Evolutionary conservation across 768 basidiomycete genomes (phyloP).

Genomic region (Auricularia sp.): DNA sequence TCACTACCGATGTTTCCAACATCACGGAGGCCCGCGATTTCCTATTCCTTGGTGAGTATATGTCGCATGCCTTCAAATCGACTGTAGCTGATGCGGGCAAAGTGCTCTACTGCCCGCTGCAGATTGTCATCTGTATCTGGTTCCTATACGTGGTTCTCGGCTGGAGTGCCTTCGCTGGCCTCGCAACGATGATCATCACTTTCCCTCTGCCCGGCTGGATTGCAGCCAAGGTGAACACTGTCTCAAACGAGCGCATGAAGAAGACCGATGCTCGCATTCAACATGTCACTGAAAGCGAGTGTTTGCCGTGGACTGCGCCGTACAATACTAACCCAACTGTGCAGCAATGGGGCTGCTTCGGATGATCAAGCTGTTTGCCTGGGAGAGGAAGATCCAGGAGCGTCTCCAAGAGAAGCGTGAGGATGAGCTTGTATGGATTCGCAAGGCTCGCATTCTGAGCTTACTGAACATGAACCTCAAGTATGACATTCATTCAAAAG

Average conservation of each 20-base stretch:
- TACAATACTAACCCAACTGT: conserved; percentile 2
- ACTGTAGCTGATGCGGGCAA: not conserved
- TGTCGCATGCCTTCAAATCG: not conserved
- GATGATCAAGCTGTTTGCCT: conserved; percentile 62
- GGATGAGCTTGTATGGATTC: conserved; percentile 46
- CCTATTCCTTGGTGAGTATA: conserved; percentile 14
- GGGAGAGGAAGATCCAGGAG: conserved; percentile 37
- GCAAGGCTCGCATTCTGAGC: conserved; percentile 41
- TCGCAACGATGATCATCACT: conserved; percentile 39
- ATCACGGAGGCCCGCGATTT: conserved; percentile 29
- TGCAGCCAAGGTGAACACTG: conserved; percentile 34
- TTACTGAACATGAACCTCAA: conserved; percentile 35
- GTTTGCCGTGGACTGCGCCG: conserved; percentile 9
- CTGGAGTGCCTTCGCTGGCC: conserved; percentile 43
- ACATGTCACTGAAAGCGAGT: conserved; percentile 47
- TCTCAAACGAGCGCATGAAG: conserved; percentile 42
- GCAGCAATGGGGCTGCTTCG: conserved; percentile 46
- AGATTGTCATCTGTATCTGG: conserved; percentile 24
- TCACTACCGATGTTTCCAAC: conserved; percentile 50
- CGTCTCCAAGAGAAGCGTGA: conserved; percentile 48
- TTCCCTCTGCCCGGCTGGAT: conserved; percentile 51
- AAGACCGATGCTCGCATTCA: conserved; percentile 54
- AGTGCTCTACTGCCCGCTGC: conserved; percentile 14
- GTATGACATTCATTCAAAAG: conserved; percentile 8
- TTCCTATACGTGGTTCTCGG: conserved; percentile 21